Evolutionary conservation across 306 rosid genomes (phyloP).

Genomic region (Cucurbita argyrosperma): DNA sequence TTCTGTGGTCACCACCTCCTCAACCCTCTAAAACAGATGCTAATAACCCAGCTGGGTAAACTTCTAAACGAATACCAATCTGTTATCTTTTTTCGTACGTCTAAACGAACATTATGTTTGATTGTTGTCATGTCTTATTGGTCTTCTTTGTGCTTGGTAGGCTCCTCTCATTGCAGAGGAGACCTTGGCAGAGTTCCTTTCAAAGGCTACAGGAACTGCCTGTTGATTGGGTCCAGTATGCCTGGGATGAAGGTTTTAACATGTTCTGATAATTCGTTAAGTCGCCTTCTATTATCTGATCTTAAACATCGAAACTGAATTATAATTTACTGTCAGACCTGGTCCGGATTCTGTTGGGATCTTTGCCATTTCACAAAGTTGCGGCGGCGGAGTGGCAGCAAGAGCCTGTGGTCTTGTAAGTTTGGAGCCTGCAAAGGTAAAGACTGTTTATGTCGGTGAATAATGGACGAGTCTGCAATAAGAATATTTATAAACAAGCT

Average conservation of each 20-base stretch:
- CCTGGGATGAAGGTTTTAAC: constrained; percentile 98
- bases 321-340: constrained; percentile 48
- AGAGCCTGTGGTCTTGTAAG: constrained; percentile 98
- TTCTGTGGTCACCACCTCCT: constrained; percentile 76
- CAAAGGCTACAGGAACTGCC: constrained; percentile 99
- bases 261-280: not conserved
- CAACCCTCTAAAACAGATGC: constrained; percentile 76
- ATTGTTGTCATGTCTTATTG: not conserved
- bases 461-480: constrained; percentile 1
- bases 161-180: constrained; percentile 64
- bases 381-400: constrained; percentile 99
- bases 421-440: constrained; percentile 86
- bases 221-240: constrained; percentile 99
- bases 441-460: not conserved
- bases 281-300: not conserved
- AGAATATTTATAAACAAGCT: not conserved
- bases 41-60: constrained; percentile 10
- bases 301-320: not conserved
- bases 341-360: constrained; percentile 99
- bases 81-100: not conserved
- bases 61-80: not conserved
- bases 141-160: not conserved
- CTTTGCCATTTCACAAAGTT: constrained; percentile 94
- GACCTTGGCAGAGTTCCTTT: constrained; percentile 99
- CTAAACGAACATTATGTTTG: not conserved